Base-by-base conservation (phyloP, 805 yeast genomes). In the Sungouiozyma ichnusensis region DNA sequence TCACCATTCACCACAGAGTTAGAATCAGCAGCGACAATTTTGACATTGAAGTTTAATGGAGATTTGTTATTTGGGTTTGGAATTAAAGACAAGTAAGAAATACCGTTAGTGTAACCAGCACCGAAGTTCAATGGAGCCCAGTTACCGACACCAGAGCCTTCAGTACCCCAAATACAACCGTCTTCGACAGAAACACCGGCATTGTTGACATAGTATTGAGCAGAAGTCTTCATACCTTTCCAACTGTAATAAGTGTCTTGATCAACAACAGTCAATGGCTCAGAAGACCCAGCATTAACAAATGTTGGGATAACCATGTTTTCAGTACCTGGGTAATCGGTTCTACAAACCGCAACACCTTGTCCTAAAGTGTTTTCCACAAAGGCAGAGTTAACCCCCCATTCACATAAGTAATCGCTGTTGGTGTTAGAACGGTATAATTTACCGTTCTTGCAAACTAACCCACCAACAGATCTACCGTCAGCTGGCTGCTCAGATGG, bases 301-400 rank as follows among this genome's bases (percentile, higher is more conserved):
- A 74, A 70, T 47, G 97, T 87, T 66, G 98, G 97, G 49, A 90
- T 75, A 54, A 79, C 94, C 97, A 90, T 92, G 77, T 88, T 87
- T 73, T 90, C 98, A 52, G 97, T 81, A 72, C 98, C 98, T 61
- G 98, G 98, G 77, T 90, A 90, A 66, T 90, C 98, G 51, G 98
- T 90, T 74, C 97, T 84, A 76, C 98, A 92, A 60, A 92, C 71
- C 46, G 97, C 90, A 57, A 90, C 90, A 43, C 72, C 73, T 49
- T 80, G 61, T 50, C 63, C 58, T 47, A 87, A 67, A 58, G 84
- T 72, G 55, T 78, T 76, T 48, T 72, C 83, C 54, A 84, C 90
- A 41, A 65, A 62, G 40, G 94, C 94, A 43, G 81, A 64, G 42
- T 77, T 71, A 35, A 62, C 66, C 63, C 97, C 97, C 94, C 95